Evolutionary conservation across 164 flowering plant species (phyloP).

Genomic region (Aristolochia contorta): DNA sequence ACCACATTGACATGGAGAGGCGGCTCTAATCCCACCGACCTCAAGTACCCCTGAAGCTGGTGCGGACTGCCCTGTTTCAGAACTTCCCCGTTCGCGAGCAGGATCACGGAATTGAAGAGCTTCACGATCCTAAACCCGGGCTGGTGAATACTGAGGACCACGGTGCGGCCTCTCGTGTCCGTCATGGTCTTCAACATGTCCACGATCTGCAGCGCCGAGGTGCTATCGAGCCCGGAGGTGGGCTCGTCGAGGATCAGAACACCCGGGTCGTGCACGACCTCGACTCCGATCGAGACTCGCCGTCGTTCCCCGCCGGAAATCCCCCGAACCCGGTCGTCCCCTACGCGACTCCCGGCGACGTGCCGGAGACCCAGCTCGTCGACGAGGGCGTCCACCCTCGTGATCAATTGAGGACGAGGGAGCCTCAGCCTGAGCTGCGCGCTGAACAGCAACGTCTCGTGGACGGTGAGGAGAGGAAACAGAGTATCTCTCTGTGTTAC

Average conservation of each 20-base stretch:
- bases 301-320: conserved; percentile 95
- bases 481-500: conserved; percentile 83
- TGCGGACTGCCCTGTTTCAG: conserved; percentile 74
- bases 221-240: conserved; percentile 89
- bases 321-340: conserved; percentile 62
- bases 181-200: conserved; percentile 89
- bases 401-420: conserved; percentile 18
- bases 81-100: conserved; percentile 70
- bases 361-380: conserved; percentile 63
- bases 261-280: conserved; percentile 73
- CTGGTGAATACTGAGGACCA: conserved; percentile 82
- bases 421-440: conserved; percentile 57
- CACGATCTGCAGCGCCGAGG: conserved; percentile 75
- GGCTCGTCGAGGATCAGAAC: conserved; percentile 91
- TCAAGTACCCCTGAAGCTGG: conserved; percentile 38
- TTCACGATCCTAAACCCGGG: conserved; percentile 87
- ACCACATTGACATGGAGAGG: conserved; percentile 67
- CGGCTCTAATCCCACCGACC: conserved; percentile 38
- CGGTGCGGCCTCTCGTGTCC: conserved; percentile 60
- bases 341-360: conserved; percentile 51
- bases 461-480: conserved; percentile 82
- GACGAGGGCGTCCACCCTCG: conserved; percentile 46
- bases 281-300: conserved; percentile 88
- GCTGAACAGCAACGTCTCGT: conserved; percentile 78
- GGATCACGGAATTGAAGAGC: conserved; percentile 55